Evolutionary conservation across 352 stramenopile species (phyloP).

Genomic region (Blastocystis sp.): DNA sequence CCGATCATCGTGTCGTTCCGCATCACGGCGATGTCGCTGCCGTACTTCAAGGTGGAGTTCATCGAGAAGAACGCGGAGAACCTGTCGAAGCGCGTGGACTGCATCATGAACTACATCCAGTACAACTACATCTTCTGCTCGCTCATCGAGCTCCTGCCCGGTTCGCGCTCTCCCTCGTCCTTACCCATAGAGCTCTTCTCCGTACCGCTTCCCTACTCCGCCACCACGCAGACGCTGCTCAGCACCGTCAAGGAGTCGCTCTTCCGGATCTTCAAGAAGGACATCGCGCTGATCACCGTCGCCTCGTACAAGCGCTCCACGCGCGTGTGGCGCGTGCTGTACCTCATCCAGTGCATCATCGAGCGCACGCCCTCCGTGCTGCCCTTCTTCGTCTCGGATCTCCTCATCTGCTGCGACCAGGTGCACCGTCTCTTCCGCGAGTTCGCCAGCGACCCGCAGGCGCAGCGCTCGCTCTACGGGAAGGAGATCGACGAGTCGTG

Average conservation of each 20-base stretch:
- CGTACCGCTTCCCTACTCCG: background rate
- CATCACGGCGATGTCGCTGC: slow-evolving; percentile 30
- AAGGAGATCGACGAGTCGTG: background rate
- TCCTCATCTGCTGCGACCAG: slow-evolving; percentile 35
- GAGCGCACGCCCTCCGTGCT: slow-evolving; percentile 12
- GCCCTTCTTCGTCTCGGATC: background rate
- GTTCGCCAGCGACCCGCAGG: background rate
- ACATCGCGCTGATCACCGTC: slow-evolving; percentile 6
- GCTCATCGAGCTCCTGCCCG: slow-evolving; percentile 32
- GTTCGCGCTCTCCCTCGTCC: background rate
- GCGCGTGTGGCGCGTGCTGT: slow-evolving; percentile 33
- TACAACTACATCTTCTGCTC: slow-evolving; percentile 1
- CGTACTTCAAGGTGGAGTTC: slow-evolving; percentile 20
- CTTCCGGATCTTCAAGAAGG: slow-evolving; percentile 31
- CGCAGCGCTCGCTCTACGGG: background rate
- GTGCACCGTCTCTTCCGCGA: slow-evolving; percentile 13
- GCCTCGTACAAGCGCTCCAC: background rate
- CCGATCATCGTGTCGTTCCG: slow-evolving; percentile 31
- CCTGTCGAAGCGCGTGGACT: slow-evolving; percentile 7
- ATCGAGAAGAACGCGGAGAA: slow-evolving; percentile 28
- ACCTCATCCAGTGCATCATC: slow-evolving; percentile 41
- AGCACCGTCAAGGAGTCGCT: slow-evolving; percentile 12
- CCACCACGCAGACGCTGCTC: background rate
- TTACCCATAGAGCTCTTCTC: slow-evolving; percentile 40
- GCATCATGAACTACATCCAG: slow-evolving; percentile 14